Evolutionary conservation across 1,284 basidiomycete species (phyloP).

Genomic region (Tremellales sp.): DNA sequence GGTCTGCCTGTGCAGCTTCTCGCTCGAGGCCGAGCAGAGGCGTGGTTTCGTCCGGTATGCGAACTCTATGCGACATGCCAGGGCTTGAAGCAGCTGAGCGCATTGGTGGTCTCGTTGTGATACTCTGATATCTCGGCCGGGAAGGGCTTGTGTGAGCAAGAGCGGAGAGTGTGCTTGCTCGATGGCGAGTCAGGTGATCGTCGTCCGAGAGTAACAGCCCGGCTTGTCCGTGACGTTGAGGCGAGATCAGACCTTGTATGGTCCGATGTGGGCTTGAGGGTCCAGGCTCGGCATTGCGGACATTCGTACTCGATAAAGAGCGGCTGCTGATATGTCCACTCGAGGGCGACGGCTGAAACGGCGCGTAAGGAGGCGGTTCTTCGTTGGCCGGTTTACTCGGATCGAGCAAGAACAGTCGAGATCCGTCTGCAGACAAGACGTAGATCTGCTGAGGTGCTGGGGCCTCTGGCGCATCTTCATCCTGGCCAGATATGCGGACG

Average conservation of each 20-base stretch:
- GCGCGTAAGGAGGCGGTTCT: slow-evolving; percentile 41
- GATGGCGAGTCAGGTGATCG: slow-evolving; percentile 5
- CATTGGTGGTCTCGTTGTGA: background rate
- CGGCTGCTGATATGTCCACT: background rate
- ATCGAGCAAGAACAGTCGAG: slow-evolving; percentile 35
- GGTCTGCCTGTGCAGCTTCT: background rate
- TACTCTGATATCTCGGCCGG: slow-evolving; percentile 8
- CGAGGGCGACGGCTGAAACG: slow-evolving; percentile 10
- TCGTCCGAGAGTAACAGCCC: background rate
- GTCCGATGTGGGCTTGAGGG: background rate
- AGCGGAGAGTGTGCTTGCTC: slow-evolving; percentile 23
- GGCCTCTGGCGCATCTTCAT: background rate
- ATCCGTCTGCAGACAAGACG: slow-evolving; percentile 44
- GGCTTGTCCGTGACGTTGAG: background rate
- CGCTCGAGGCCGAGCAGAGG: slow-evolving; percentile 16
- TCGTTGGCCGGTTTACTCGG: slow-evolving; percentile 23
- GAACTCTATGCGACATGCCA: background rate
- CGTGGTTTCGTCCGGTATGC: slow-evolving; percentile 24
- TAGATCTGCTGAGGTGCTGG: slow-evolving; percentile 27
- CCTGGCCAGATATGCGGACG: slow-evolving; percentile 4
- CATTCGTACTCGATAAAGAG: background rate
- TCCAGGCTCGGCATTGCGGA: background rate
- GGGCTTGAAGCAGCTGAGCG: background rate
- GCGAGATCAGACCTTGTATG: background rate
- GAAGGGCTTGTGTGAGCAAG: no score